Conservation (phyloP, 1,284 basidiomycete species). For the Retiboletus flavoniger region DNA sequence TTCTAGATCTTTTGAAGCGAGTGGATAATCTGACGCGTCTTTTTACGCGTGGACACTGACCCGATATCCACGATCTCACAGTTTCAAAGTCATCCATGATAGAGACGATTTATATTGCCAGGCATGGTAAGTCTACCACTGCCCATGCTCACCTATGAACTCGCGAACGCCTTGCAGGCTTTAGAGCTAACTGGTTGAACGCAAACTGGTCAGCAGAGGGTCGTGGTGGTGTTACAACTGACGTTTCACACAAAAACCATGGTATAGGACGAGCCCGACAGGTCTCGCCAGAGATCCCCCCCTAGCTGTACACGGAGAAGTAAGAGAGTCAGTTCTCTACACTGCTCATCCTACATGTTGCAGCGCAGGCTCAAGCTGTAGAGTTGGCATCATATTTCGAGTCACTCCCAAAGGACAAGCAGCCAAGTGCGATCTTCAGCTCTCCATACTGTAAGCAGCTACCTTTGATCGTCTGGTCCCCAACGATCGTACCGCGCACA, state of each 20-base stretch:
- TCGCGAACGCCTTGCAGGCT: constrained; percentile 46
- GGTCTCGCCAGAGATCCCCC: constrained; percentile 76
- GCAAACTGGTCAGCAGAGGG: constrained; percentile 52
- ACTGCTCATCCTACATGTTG: not conserved
- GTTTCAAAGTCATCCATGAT: constrained; percentile 39
- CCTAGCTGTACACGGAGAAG: constrained; percentile 74
- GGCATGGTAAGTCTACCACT: constrained; percentile 59
- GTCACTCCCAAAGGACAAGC: constrained; percentile 62
- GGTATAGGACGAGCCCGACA: constrained; percentile 61
- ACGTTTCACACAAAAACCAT: constrained; percentile 5
- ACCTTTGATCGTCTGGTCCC: not conserved
- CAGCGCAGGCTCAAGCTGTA: constrained; percentile 64
- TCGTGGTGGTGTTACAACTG: not conserved
- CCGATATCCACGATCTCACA: not conserved
- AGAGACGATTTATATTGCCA: constrained; percentile 75
- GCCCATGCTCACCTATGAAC: not conserved
- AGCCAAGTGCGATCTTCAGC: constrained; percentile 76
- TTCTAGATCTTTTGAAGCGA: constrained; percentile 26
- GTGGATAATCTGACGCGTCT: too few species aligned
- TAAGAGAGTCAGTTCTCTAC: constrained; percentile 25
- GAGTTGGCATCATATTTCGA: constrained; percentile 68
- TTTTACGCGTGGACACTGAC: not conserved
- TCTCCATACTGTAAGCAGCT: constrained; percentile 69
- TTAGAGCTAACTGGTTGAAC: constrained; percentile 70
- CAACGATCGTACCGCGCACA: constrained; percentile 27